Evolutionary conservation across 768 basidiomycete species (phyloP), one percentile per base, ranked within the genome.

Genomic region (Calocybe indica): DNA sequence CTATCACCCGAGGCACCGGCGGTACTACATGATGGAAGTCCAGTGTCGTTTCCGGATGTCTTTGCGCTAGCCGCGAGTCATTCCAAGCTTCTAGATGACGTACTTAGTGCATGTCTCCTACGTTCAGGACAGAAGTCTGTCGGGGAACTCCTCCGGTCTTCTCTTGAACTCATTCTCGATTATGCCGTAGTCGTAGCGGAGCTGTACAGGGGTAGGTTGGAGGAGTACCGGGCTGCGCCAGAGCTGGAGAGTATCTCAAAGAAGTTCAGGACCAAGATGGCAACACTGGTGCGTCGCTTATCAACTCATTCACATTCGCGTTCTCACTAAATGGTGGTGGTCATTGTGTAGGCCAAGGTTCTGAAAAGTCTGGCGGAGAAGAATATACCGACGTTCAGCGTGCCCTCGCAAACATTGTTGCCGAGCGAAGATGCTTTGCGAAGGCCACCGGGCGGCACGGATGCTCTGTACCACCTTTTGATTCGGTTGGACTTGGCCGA

Each of bases 41-140:
- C 8, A 33, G 33, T 39, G 4, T 38, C 59, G 51, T 85, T 85
- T 54, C 67, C 74, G n/a, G 88, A 91, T 51, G 80, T 90, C 5
- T 92, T 92, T 57, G 72, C 80, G 31, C 72, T 92, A 12, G 75
- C 84, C 0, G 72, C 75, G 6, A 70, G 73, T 15, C 91, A 93
- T 62, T 86, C 85, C 0, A 62, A 60, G 4, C 61, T 89, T 37
- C 61, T 93, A 57, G 85, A 92, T 56, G 76, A 85, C 48, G 81
- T 92, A 9, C 74, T 92, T 37, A 82, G 74, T 47, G 83, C 86
- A 10, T 91, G 88, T 58, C 68, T 91, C 22, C 62, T 92, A 40
- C 71, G 85, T 37, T 82, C 85, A 1, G 72, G 75, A 2, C 89
- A 92, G 61, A 72, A 76, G 53, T 70, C 73, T 6, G 79, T 78